These are phyloP conservation scores for Globisporangium abappressorium DNA, from an alignment of 352 stramenopile species.

Conservation along the genomic window DNA sequence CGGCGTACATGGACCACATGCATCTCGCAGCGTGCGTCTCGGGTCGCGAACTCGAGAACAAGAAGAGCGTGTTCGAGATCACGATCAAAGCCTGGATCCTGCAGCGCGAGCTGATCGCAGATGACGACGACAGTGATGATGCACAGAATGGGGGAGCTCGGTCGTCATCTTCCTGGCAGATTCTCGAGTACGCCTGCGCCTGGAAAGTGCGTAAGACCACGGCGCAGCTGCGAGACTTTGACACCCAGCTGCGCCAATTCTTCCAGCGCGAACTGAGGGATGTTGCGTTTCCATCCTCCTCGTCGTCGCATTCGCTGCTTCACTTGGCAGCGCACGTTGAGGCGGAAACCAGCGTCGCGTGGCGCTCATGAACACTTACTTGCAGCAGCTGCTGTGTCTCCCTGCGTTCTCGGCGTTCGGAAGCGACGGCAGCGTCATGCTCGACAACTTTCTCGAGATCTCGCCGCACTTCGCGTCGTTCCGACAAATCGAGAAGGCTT, in stretches of 20 bases:
- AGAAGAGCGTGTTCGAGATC: slow-evolving; percentile 46
- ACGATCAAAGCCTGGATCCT: slow-evolving; percentile 61
- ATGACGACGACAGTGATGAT: slow-evolving; percentile 13
- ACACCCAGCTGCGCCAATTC: slow-evolving; percentile 47
- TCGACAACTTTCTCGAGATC: slow-evolving; percentile 71
- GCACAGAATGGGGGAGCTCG: neutral
- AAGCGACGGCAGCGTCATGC: slow-evolving; percentile 50
- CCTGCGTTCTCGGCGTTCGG: slow-evolving; percentile 53
- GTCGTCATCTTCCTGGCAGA: slow-evolving; percentile 37
- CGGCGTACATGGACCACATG: slow-evolving; percentile 44
- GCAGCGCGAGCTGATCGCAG: slow-evolving; percentile 41
- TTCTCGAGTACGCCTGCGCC: slow-evolving; percentile 62
- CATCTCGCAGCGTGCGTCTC: slow-evolving; percentile 47
- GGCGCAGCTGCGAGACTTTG: slow-evolving; percentile 45
- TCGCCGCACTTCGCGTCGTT: slow-evolving; percentile 46
- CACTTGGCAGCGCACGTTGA: slow-evolving; percentile 22
- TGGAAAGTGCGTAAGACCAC: slow-evolving; percentile 51
- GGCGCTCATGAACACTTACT: slow-evolving; percentile 38
- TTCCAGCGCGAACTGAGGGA: slow-evolving; percentile 45
- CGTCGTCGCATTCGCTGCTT: slow-evolving; percentile 25
- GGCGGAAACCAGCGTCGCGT: slow-evolving; percentile 40
- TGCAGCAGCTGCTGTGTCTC: slow-evolving; percentile 48
- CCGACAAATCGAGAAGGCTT: slow-evolving; percentile 44
- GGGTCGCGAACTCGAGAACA: slow-evolving; percentile 20
- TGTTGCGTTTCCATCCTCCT: slow-evolving; percentile 36